These are phyloP conservation scores for Parvularia atlantis DNA, from an alignment of 78 protist species.

Conservation along the genomic window DNA sequence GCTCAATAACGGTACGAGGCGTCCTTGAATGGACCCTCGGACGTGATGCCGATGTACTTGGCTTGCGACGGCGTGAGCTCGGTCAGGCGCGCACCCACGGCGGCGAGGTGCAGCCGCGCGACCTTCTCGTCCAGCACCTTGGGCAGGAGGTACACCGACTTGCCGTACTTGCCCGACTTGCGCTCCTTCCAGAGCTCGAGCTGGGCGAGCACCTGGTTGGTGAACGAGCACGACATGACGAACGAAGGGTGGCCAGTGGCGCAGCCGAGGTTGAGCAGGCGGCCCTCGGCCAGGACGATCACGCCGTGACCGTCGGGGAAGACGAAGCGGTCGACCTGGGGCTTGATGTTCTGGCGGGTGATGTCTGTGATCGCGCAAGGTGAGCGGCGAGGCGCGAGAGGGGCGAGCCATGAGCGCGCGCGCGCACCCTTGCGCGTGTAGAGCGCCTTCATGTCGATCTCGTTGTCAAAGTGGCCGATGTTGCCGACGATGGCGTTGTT, in stretches of 20 bases:
- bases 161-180: constrained; percentile 41
- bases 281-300: constrained; percentile 97
- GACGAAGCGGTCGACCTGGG: constrained; percentile 91
- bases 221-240: constrained; percentile 98
- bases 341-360: constrained; percentile 80
- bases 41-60: constrained; percentile 68
- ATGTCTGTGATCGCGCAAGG: no score
- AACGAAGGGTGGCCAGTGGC: constrained; percentile 99
- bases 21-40: constrained; percentile 79
- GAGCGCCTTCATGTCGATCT: constrained; percentile 85
- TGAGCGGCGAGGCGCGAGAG: no score
- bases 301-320: constrained; percentile 76
- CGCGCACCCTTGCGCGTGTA: no score
- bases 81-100: constrained; percentile 88
- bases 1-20: constrained; percentile 72
- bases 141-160: constrained; percentile 90
- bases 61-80: constrained; percentile 74
- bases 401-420: no score
- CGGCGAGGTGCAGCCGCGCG: constrained; percentile 90
- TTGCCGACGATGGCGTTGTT: constrained; percentile 97
- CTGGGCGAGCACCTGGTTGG: constrained; percentile 96
- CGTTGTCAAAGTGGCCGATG: constrained; percentile 99
- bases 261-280: constrained; percentile 99
- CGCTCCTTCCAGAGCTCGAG: constrained; percentile 79
- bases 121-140: constrained; percentile 97